A percentile compares a stretch with the other conserved stretches of the same genome.
These are phyloP conservation scores for Penicillium lividum DNA, from an alignment of 495 filamentous ascomycete genomes.

Conservation along the genomic window DNA sequence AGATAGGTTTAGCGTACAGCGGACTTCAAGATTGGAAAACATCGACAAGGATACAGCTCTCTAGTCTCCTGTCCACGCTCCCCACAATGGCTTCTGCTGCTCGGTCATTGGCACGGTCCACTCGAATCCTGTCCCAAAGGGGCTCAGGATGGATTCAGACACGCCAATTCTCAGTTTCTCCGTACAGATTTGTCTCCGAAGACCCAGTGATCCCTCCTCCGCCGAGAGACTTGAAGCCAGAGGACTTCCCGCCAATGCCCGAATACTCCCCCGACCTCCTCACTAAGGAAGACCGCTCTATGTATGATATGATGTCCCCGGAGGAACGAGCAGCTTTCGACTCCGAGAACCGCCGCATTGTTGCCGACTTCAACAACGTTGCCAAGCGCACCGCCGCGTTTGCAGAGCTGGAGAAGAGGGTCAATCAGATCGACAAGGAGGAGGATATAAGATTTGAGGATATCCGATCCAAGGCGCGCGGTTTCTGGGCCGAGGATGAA, in stretches of 20 bases:
- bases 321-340: constrained; percentile 49
- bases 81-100: constrained; percentile 44
- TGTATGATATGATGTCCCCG: constrained; percentile 50
- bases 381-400: constrained; percentile 31
- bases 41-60: constrained; percentile 17
- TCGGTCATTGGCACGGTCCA: constrained; percentile 42
- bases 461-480: constrained; percentile 26
- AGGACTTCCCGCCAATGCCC: constrained; percentile 35
- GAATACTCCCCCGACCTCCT: constrained; percentile 46
- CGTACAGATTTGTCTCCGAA: constrained; percentile 37
- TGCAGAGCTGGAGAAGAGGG: constrained; percentile 34
- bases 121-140: constrained; percentile 33
- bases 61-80: constrained; percentile 12
- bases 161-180: constrained; percentile 45
- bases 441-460: constrained; percentile 40
- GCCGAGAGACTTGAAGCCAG: constrained; percentile 33
- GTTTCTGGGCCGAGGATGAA: constrained; percentile 57
- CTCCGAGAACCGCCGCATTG: constrained; percentile 36
- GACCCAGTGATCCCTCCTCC: constrained; percentile 38
- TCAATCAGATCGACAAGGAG: constrained; percentile 36
- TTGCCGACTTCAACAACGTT: constrained; percentile 44
- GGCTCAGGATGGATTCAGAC: constrained; percentile 25
- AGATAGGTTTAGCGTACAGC: constrained; percentile 20
- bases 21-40: constrained; percentile 24
- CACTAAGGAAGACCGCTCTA: constrained; percentile 41